These are phyloP conservation scores for Daldinia bambusicola DNA, from an alignment of 495 filamentous ascomycete genomes.

Conservation along the genomic window DNA sequence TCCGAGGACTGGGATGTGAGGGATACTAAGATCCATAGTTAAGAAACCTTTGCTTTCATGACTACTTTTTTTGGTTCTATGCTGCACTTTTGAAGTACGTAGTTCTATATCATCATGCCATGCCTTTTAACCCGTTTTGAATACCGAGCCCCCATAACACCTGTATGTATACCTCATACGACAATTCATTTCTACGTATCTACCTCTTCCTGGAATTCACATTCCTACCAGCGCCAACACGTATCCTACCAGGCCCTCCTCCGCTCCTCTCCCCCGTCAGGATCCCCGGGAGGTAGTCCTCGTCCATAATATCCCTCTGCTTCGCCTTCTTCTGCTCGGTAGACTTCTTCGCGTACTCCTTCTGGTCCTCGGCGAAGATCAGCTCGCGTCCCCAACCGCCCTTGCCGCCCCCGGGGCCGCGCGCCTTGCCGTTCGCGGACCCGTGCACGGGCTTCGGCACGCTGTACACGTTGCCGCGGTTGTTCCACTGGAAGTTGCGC, in stretches of 20 bases:
- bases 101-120: background rate
- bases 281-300: constrained; percentile 89
- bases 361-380: constrained; percentile 94
- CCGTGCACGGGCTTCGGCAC: constrained; percentile 92
- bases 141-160: constrained; percentile 5
- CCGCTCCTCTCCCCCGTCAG: constrained; percentile 78
- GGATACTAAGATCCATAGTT: background rate
- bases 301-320: constrained; percentile 90
- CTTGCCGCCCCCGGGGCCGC: constrained; percentile 78
- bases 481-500: constrained; percentile 97
- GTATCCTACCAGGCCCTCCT: constrained; percentile 69
- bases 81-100: background rate
- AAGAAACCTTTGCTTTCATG: background rate
- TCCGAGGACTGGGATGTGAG: background rate
- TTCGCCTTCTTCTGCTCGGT: constrained; percentile 70
- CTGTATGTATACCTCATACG: background rate
- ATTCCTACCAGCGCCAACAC: constrained; percentile 85
- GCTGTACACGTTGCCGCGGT: constrained; percentile 85
- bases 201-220: constrained; percentile 81
- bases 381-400: constrained; percentile 82
- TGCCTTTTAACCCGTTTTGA: background rate
- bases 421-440: constrained; percentile 75
- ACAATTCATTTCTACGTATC: constrained; percentile 7
- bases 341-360: constrained; percentile 80
- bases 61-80: background rate